Evolutionary conservation across 371 early-diverging fungal species (phyloP).

Genomic region (Sporodiniella umbellata): DNA sequence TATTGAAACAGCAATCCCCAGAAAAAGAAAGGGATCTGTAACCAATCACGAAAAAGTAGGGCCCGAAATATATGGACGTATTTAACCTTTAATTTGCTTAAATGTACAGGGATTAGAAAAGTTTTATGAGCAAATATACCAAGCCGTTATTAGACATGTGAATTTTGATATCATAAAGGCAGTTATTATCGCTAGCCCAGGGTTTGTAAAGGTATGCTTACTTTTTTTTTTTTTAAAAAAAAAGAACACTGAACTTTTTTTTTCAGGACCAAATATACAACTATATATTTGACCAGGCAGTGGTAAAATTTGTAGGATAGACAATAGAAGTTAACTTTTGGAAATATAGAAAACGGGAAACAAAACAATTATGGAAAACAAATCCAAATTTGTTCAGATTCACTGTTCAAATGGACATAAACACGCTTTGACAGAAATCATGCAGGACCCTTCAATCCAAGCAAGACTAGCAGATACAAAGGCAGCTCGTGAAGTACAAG

Average conservation of each 20-base stretch:
- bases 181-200: constrained; percentile 92
- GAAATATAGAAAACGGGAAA: constrained; percentile 68
- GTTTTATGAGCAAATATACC: constrained; percentile 90
- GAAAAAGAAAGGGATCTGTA: constrained; percentile 88
- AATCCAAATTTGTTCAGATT: constrained; percentile 82
- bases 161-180: constrained; percentile 90
- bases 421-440: constrained; percentile 89
- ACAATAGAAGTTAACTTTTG: not conserved
- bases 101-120: constrained; percentile 64
- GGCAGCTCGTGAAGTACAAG: constrained; percentile 80
- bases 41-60: constrained; percentile 84
- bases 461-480: constrained; percentile 88
- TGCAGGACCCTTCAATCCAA: constrained; percentile 84
- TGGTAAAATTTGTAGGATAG: constrained; percentile 47
- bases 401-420: constrained; percentile 96
- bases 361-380: constrained; percentile 77
- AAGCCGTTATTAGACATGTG: constrained; percentile 82
- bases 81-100: no score
- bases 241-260: not conserved
- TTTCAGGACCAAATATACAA: constrained; percentile 76
- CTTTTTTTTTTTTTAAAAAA: not conserved
- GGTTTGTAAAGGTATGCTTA: constrained; percentile 76
- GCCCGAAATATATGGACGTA: no score
- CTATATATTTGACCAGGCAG: constrained; percentile 83
- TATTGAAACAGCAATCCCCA: constrained; percentile 87